A percentile compares a stretch with the other conserved stretches of the same genome.
Evolutionary conservation across 2,329 filamentous ascomycete genomes (phyloP).

Genomic region (Fusarium sp.): DNA sequence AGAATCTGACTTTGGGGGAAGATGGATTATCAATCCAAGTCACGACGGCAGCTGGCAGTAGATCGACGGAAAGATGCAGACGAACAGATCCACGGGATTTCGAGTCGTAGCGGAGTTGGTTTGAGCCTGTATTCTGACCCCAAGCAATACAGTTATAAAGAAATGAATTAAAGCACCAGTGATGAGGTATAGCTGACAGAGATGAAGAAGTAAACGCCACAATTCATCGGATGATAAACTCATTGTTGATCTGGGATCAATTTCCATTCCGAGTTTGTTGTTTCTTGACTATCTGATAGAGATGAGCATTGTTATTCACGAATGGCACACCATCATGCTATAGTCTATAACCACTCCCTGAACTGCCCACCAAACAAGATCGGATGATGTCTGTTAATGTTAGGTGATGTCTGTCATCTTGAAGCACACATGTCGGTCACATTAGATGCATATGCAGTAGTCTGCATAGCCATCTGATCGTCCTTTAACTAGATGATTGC

Average conservation of each 20-base stretch:
- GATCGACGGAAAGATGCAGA: conserved; percentile 7
- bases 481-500: not conserved
- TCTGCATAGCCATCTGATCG: not conserved
- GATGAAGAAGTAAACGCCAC: not conserved
- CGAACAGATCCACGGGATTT: not conserved
- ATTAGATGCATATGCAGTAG: not conserved
- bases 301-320: not conserved
- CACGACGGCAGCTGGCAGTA: not conserved
- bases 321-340: not conserved
- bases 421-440: not conserved
- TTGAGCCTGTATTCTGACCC: not conserved
- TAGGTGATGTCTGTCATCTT: not conserved
- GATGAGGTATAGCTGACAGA: not conserved
- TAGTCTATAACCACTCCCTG: not conserved
- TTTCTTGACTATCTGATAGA: not conserved
- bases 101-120: not conserved
- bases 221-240: not conserved
- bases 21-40: not conserved
- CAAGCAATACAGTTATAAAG: not conserved
- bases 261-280: not conserved
- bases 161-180: not conserved
- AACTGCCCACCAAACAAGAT: not conserved
- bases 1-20: not conserved
- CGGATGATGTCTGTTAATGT: not conserved
- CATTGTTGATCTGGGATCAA: not conserved